phyloP scores from a whole-genome alignment of 768 basidiomycete species.

The Lanmaoa pseudosensibilis region DNA sequence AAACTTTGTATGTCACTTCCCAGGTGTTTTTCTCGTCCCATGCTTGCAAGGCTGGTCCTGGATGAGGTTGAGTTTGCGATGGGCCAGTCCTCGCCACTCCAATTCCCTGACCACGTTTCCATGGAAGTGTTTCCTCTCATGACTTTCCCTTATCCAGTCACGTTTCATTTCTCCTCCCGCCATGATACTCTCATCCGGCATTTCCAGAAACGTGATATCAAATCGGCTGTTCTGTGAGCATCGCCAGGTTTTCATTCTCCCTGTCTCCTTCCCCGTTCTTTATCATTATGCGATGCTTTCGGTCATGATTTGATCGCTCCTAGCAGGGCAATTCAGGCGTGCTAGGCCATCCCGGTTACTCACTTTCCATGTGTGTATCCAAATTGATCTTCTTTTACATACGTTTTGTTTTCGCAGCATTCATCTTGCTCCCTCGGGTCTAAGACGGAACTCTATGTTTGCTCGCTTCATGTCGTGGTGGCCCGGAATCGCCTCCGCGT shows the following conservation, averaged over 20 bases:
- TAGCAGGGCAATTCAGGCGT: conserved; percentile 24
- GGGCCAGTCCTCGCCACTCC: not conserved
- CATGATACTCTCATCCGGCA: conserved; percentile 15
- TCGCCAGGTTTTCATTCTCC: conserved; percentile 30
- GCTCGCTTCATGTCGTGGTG: conserved; percentile 26
- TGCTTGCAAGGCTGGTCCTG: not conserved
- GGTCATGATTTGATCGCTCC: conserved; percentile 32
- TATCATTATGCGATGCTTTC: conserved; percentile 32
- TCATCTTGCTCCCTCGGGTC: conserved; percentile 27
- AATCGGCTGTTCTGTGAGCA: conserved; percentile 33
- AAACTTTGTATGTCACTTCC: conserved; percentile 20
- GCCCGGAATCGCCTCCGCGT: conserved; percentile 21
- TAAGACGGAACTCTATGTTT: conserved; percentile 32
- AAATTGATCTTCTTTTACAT: conserved; percentile 35
- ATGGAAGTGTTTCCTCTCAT: conserved; percentile 17
- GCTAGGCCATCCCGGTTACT: conserved; percentile 18
- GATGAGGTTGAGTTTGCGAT: not conserved
- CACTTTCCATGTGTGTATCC: conserved; percentile 24
- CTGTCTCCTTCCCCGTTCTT: conserved; percentile 17
- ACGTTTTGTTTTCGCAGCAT: conserved; percentile 21
- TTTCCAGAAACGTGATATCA: conserved; percentile 36
- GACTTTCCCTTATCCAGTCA: conserved; percentile 10
- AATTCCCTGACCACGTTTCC: conserved; percentile 16
- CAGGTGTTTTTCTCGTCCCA: conserved; percentile 4
- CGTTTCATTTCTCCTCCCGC: conserved; percentile 22